A percentile compares a stretch with the other conserved stretches of the same genome.
Conservation (phyloP, 306 rosid species). For the Lagenaria siceraria region DNA sequence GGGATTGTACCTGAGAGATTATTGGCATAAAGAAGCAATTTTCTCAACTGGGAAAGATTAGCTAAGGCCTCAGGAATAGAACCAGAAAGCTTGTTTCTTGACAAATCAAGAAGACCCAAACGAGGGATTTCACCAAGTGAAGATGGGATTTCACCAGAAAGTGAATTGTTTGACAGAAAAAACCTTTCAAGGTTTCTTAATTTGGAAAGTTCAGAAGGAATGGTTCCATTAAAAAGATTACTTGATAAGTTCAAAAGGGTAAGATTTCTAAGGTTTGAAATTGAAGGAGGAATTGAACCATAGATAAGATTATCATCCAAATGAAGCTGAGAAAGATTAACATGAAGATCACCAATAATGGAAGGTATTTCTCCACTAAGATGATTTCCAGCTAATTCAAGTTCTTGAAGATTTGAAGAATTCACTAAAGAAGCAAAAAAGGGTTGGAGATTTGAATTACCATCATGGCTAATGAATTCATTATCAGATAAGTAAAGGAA, state of each 20-base stretch:
- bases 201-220: constrained; percentile 42
- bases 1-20: constrained; percentile 73
- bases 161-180: constrained; percentile 63
- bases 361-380: constrained; percentile 70
- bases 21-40: constrained; percentile 60
- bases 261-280: constrained; percentile 60
- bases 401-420: constrained; percentile 58
- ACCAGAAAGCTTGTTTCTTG: constrained; percentile 71
- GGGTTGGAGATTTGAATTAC: constrained; percentile 75
- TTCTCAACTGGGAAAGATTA: constrained; percentile 66
- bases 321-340: constrained; percentile 47
- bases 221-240: constrained; percentile 64
- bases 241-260: constrained; percentile 69
- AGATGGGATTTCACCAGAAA: constrained; percentile 70
- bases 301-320: constrained; percentile 48
- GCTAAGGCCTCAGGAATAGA: constrained; percentile 75
- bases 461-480: constrained; percentile 54
- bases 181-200: constrained; percentile 66
- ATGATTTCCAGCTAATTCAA: constrained; percentile 65
- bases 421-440: constrained; percentile 56
- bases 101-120: constrained; percentile 76
- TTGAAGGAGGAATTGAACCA: constrained; percentile 67
- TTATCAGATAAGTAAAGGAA: constrained; percentile 74
- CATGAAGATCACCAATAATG: constrained; percentile 62
- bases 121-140: constrained; percentile 49